Conservation (phyloP, 257 asterid species). For the Leptodermis oblonga region DNA sequence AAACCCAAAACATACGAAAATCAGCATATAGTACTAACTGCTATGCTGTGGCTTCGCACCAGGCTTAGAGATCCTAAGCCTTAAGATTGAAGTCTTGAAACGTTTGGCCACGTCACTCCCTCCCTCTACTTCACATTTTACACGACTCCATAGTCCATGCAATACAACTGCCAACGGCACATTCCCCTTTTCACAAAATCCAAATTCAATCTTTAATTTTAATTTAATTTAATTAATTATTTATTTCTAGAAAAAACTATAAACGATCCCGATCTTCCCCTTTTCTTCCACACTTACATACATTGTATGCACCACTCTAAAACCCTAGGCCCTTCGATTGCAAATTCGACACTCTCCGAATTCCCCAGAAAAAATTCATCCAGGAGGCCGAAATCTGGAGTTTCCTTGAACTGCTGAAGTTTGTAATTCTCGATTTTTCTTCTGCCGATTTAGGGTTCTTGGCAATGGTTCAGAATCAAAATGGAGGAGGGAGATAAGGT, state of each 20-base stretch:
- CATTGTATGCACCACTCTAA: neutral
- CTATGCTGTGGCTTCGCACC: too few relatives aligned
- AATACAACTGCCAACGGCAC: constrained; percentile 13
- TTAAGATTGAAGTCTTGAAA: too few relatives aligned
- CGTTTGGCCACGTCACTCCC: too few relatives aligned
- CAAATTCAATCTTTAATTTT: neutral
- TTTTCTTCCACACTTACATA: neutral
- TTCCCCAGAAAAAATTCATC: neutral
- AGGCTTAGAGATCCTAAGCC: too few relatives aligned
- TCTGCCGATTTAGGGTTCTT: neutral
- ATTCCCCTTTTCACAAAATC: neutral
- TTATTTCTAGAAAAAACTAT: too few relatives aligned
- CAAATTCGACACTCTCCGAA: neutral
- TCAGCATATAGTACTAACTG: too few relatives aligned
- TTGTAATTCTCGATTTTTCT: neutral
- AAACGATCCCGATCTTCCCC: neutral
- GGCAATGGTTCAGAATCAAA: constrained; percentile 59
- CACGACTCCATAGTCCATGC: too few relatives aligned
- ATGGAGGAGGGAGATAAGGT: constrained; percentile 92
- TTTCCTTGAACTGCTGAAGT: constrained; percentile 1
- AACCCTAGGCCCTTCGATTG: constrained; percentile 17
- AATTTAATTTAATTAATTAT: neutral
- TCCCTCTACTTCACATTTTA: too few relatives aligned
- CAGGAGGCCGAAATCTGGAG: neutral
- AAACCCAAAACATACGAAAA: too few relatives aligned